Percentiles rank a stretch among this genome's conserved stretches.
phyloP scores from a whole-genome alignment of 257 asterid species.

The Solanum dulcamara region DNA sequence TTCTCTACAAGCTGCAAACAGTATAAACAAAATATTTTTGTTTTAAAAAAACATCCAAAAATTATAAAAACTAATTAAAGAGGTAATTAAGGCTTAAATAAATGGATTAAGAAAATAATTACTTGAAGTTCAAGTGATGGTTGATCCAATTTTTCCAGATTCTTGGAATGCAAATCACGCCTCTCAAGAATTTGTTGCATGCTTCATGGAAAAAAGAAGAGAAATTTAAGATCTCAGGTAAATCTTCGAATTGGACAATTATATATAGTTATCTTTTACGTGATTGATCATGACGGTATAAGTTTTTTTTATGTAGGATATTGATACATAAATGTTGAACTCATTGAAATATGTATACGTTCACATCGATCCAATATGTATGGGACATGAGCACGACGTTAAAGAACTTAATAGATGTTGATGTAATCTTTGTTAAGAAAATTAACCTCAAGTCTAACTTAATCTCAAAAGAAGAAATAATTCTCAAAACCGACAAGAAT shows the following conservation, averaged over 20 bases:
- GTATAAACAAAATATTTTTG: background rate
- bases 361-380: background rate
- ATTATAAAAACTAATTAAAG: background rate
- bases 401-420: background rate
- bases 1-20: slow-evolving; percentile 66
- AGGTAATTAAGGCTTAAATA: background rate
- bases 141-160: slow-evolving; percentile 53
- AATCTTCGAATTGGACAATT: background rate
- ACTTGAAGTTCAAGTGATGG: slow-evolving; percentile 85
- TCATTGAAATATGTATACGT: background rate
- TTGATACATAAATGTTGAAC: background rate
- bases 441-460: background rate
- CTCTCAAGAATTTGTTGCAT: slow-evolving; percentile 72
- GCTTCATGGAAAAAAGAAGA: slow-evolving; percentile 11
- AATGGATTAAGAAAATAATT: background rate
- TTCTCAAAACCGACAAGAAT: background rate
- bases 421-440: background rate
- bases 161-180: slow-evolving; percentile 64
- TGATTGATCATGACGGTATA: background rate
- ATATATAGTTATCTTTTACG: background rate
- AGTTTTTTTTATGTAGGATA: too few relatives aligned
- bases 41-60: background rate
- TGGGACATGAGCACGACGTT: background rate
- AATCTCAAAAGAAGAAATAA: background rate
- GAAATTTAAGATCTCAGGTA: background rate